Evolutionary conservation across 2,329 filamentous ascomycete species (phyloP), one percentile per base, ranked within the genome.

Genomic region (Aspergillus uvarum): DNA sequence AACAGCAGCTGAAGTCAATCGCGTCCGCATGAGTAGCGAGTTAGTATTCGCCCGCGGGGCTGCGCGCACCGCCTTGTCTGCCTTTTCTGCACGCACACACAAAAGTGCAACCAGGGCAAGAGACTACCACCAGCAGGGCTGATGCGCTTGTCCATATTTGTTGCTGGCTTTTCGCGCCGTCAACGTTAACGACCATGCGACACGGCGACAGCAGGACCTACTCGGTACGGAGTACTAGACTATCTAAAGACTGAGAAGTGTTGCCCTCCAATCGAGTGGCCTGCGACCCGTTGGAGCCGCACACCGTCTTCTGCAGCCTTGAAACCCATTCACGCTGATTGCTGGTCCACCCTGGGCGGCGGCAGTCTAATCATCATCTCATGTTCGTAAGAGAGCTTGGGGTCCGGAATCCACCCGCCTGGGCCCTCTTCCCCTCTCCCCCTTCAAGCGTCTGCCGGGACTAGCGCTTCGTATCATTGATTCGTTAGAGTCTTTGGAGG

Each of bases 251-350:
- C 14, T 16, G 32, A 12, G 14, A 35, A 16, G 14, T 35, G 26
- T 16, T 10, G 32, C 32, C 32, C 12, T 35, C 32, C 38, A 44
- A 29, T 54, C 24, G 24, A 47, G 52, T 22, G 11, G 22, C 12
- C 16, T 19, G 35, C 21, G 44, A 21, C 32, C 29, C n/a, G 12
- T 55, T 32, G 53, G 42, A 55, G 53, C 53, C 53, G 53, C 53
- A 55, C 53, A 21, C 26, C 38, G 51, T 35, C 21, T 42, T 24
- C 53, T 55, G 53, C 53, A 55, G 53, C 53, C 53, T 55, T 55
- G 53, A 24, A 35, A 47, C 22, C 52, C 29, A 44, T 44, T 24
- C 19, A 55, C 16, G 22, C 26, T 22, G 44, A 24, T 47, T 31
- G 22, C 42, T 31, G 53, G 53, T 47, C 53, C 44, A 55, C 42